These are phyloP conservation scores for Mycena sanguinolenta DNA, from an alignment of 768 basidiomycete genomes.

Conservation along the genomic window DNA sequence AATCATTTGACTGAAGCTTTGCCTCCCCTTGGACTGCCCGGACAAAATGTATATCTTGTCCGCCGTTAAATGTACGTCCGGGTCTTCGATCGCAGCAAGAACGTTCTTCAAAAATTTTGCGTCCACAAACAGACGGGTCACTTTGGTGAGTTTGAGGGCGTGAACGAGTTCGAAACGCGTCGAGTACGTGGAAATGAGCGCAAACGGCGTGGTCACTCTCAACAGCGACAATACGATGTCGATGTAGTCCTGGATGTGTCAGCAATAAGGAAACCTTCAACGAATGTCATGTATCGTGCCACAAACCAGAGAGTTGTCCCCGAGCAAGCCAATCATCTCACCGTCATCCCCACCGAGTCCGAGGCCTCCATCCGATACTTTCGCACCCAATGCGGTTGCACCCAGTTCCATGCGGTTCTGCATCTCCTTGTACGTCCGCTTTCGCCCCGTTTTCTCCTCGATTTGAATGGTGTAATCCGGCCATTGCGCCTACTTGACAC, in stretches of 20 bases:
- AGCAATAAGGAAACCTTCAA: not conserved
- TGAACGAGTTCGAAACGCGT: constrained; percentile 71
- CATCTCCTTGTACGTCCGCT: constrained; percentile 63
- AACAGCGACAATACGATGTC: constrained; percentile 64
- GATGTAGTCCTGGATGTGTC: constrained; percentile 62
- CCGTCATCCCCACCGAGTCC: constrained; percentile 60
- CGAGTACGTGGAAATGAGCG: constrained; percentile 65
- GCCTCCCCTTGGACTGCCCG: constrained; percentile 55
- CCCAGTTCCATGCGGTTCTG: constrained; percentile 64
- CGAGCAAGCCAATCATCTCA: constrained; percentile 80
- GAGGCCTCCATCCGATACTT: constrained; percentile 65
- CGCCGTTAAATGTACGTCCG: constrained; percentile 50
- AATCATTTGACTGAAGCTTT: constrained; percentile 61
- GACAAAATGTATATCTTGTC: constrained; percentile 65
- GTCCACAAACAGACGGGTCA: constrained; percentile 68
- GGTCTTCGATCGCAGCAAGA: constrained; percentile 33
- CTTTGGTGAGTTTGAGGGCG: constrained; percentile 58
- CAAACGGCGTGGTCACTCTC: constrained; percentile 64
- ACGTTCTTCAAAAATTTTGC: constrained; percentile 51
- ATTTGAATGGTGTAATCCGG: constrained; percentile 69
- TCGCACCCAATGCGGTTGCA: constrained; percentile 68
- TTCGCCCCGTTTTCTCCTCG: constrained; percentile 65
- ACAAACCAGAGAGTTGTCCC: constrained; percentile 76
- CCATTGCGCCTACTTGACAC: constrained; percentile 51
- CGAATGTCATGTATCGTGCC: not conserved